Evolutionary conservation across 345 rosid species (phyloP).

Genomic region (Pistacia integerrima): DNA sequence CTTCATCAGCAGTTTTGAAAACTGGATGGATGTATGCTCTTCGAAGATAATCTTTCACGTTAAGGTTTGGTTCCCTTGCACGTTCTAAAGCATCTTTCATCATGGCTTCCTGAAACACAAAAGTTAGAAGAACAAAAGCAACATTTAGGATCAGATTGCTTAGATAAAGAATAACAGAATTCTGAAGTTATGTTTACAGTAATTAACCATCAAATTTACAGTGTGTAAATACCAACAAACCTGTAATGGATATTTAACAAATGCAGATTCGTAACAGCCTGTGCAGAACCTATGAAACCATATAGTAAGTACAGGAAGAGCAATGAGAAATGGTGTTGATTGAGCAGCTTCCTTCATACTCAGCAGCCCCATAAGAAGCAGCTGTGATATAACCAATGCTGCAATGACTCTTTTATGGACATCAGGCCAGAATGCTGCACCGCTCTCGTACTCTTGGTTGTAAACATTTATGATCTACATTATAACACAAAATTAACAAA

Average conservation of each 20-base stretch:
- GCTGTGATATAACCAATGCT: conserved; percentile 76
- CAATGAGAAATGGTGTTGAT: conserved; percentile 40
- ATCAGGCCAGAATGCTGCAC: conserved; percentile 94
- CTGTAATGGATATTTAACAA: too few relatives aligned
- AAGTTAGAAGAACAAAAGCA: too few relatives aligned
- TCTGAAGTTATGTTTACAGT: too few relatives aligned
- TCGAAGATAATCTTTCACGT: conserved; percentile 74
- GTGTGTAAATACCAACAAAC: too few relatives aligned
- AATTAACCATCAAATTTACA: too few relatives aligned
- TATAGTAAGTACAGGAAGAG: too few relatives aligned
- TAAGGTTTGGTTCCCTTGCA: conserved; percentile 70
- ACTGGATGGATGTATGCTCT: conserved; percentile 77
- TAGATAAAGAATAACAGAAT: too few relatives aligned
- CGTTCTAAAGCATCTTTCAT: too few relatives aligned
- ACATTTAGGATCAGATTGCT: too few relatives aligned
- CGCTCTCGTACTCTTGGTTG: conserved; percentile 90
- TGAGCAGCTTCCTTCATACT: conserved; percentile 56
- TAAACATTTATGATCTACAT: conserved; percentile 87
- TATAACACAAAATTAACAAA: background rate
- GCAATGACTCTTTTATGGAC: conserved; percentile 74
- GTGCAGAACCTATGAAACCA: too few relatives aligned
- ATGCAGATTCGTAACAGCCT: too few relatives aligned
- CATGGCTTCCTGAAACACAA: too few relatives aligned
- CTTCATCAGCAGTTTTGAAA: conserved; percentile 56
- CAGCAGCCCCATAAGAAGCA: conserved; percentile 76